Evolutionary conservation across 768 basidiomycete species (phyloP).

Genomic region (Hypholoma sublateritium): DNA sequence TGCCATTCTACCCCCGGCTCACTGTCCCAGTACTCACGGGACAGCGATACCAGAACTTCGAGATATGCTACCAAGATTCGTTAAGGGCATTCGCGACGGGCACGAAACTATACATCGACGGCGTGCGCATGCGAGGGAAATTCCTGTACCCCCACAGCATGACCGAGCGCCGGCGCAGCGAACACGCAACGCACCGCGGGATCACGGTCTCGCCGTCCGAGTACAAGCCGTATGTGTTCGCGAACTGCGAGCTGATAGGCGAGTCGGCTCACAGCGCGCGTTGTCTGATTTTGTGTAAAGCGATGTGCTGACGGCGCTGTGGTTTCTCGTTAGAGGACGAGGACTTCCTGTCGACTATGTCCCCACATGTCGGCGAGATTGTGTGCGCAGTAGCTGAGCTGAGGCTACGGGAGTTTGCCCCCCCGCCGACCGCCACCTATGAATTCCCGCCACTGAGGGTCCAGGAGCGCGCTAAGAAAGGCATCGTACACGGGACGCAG

Average conservation of each 20-base stretch:
- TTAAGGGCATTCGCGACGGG: neutral
- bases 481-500: constrained; percentile 25
- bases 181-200: constrained; percentile 6
- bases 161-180: neutral
- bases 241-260: constrained; percentile 13
- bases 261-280: neutral
- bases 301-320: neutral
- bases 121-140: neutral
- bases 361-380: constrained; percentile 12
- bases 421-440: neutral
- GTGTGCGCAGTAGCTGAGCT: constrained; percentile 4
- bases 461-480: constrained; percentile 27
- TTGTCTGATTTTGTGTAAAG: neutral
- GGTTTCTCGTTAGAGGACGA: constrained; percentile 10
- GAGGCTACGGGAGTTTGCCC: neutral
- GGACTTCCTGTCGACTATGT: neutral
- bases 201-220: neutral
- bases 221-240: constrained; percentile 8
- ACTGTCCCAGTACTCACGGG: neutral
- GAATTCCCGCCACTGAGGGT: constrained; percentile 12
- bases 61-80: constrained; percentile 6
- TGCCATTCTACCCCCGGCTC: neutral
- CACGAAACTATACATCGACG: constrained; percentile 6
- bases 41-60: neutral
- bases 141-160: neutral